Evolutionary conservation across 176 grass and related monocot genomes (phyloP).

Genomic region (Ananas comosus): DNA sequence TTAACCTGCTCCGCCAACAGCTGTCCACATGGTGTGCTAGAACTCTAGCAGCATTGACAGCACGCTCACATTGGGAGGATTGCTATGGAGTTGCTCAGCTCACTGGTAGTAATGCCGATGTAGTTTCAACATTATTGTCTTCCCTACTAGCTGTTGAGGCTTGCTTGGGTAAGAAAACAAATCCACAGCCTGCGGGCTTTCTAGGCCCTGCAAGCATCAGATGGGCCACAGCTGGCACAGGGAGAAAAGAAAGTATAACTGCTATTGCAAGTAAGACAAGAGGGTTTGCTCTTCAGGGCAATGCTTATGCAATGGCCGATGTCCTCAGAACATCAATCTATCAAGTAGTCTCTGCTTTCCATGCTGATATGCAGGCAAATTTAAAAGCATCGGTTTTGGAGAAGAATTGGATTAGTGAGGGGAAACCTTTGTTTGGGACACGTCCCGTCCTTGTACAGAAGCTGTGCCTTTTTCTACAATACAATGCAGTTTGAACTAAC

Average conservation of each 20-base stretch:
- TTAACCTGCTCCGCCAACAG: conserved; percentile 22
- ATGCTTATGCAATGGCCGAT: conserved; percentile 71
- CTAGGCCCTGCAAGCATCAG: conserved; percentile 50
- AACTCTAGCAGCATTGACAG: conserved; percentile 62
- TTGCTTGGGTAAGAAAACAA: conserved; percentile 86
- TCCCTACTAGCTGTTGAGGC: conserved; percentile 69
- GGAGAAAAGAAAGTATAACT: conserved; percentile 32
- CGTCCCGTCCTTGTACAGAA: conserved; percentile 73
- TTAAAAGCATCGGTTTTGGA: conserved; percentile 57
- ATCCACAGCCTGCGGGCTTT: conserved; percentile 27
- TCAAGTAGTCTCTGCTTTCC: conserved; percentile 70
- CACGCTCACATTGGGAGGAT: conserved; percentile 60
- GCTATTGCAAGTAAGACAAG: conserved; percentile 42
- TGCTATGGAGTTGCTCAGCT: conserved; percentile 86
- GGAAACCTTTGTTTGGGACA: conserved; percentile 72
- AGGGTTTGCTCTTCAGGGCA: conserved; percentile 35
- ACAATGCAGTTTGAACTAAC: conserved; percentile 55
- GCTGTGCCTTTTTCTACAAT: conserved; percentile 63
- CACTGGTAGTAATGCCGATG: conserved; percentile 67
- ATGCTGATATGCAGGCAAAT: conserved; percentile 67
- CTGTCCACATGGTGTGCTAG: conserved; percentile 71
- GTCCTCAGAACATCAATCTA: conserved; percentile 69
- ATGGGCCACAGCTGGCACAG: conserved; percentile 46
- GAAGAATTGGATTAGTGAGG: conserved; percentile 81
- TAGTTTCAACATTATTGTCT: conserved; percentile 65